Percentiles rank a stretch among this genome's conserved stretches.
phyloP scores from a whole-genome alignment of 208 protist species.

The Jaenimonas drosophilae region DNA sequence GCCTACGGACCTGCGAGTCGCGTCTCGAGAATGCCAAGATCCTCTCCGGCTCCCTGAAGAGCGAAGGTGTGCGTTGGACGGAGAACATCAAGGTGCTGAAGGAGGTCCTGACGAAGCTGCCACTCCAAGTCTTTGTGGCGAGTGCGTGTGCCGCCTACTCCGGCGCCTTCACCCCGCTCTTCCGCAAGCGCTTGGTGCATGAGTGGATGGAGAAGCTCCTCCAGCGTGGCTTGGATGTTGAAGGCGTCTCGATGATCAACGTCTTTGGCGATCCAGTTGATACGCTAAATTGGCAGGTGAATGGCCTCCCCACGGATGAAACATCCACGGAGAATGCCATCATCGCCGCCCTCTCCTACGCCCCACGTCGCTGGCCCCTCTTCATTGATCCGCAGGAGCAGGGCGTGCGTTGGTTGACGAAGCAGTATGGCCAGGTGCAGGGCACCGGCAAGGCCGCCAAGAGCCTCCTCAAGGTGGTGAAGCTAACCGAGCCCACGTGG shows the following conservation, averaged over 20 bases:
- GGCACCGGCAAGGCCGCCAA: slow-evolving; percentile 9
- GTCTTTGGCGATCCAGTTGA: slow-evolving; percentile 92
- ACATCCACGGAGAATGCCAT: slow-evolving; percentile 96
- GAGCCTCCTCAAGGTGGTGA: slow-evolving; percentile 67
- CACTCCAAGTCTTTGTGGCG: slow-evolving; percentile 92
- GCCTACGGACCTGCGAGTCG: slow-evolving; percentile 74
- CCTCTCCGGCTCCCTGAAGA: slow-evolving; percentile 89
- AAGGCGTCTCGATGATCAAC: slow-evolving; percentile 34
- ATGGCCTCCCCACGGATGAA: slow-evolving; percentile 93
- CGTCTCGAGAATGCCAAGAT: slow-evolving; percentile 92
- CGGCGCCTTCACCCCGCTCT: slow-evolving; percentile 91
- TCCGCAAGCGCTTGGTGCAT: slow-evolving; percentile 80
- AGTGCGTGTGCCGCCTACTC: slow-evolving; percentile 93
- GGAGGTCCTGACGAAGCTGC: slow-evolving; percentile 57
- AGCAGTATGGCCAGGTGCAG: slow-evolving; percentile 46
- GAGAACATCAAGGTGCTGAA: slow-evolving; percentile 82
- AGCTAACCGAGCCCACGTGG: slow-evolving; percentile 87
- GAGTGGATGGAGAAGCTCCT: slow-evolving; percentile 60
- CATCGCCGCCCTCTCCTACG: slow-evolving; percentile 69
- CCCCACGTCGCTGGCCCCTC: slow-evolving; percentile 88
- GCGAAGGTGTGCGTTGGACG: slow-evolving; percentile 92
- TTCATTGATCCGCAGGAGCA: slow-evolving; percentile 96
- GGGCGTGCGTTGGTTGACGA: slow-evolving; percentile 90
- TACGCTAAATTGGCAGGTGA: slow-evolving; percentile 95
- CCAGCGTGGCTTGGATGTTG: slow-evolving; percentile 44